Percentiles rank a stretch among this genome's conserved stretches.
Evolutionary conservation across 768 basidiomycete species (phyloP).

Genomic region (Pleurotus ostreatus): DNA sequence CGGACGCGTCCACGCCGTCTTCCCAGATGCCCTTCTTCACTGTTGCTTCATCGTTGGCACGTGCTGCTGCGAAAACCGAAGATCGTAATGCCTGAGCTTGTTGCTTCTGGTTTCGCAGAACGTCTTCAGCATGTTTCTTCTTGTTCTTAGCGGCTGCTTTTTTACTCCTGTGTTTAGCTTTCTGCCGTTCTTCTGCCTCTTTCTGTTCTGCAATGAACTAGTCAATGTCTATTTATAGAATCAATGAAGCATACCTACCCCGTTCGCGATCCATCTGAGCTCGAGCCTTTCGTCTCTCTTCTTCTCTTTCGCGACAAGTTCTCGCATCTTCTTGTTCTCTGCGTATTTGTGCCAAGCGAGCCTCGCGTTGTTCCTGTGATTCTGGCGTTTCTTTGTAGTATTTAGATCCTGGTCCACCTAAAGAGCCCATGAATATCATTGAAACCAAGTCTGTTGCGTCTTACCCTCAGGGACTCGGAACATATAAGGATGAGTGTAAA

Average conservation of each 20-base stretch:
- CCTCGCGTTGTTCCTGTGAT: conserved; percentile 47
- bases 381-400: conserved; percentile 31
- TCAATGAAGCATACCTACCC: conserved; percentile 29
- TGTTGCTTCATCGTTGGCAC: conserved; percentile 41
- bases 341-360: conserved; percentile 42
- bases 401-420: conserved; percentile 11
- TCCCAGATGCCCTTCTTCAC: conserved; percentile 71
- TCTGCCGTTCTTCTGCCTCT: conserved; percentile 56
- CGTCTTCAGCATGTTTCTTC: conserved; percentile 47
- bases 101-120: conserved; percentile 41
- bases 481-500: not conserved
- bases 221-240: not conserved
- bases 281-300: conserved; percentile 41
- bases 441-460: not conserved
- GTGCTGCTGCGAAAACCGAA: conserved; percentile 61
- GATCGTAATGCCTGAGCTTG: conserved; percentile 56
- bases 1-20: conserved; percentile 64
- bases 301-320: conserved; percentile 47
- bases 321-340: conserved; percentile 56
- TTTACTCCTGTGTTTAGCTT: conserved; percentile 48
- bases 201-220: conserved; percentile 37
- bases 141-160: conserved; percentile 49
- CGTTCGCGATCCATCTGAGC: conserved; percentile 44
- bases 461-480: not conserved
- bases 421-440: conserved; percentile 9